Conservation (phyloP, 2,329 filamentous ascomycete species). For the Neonectria hederae region DNA sequence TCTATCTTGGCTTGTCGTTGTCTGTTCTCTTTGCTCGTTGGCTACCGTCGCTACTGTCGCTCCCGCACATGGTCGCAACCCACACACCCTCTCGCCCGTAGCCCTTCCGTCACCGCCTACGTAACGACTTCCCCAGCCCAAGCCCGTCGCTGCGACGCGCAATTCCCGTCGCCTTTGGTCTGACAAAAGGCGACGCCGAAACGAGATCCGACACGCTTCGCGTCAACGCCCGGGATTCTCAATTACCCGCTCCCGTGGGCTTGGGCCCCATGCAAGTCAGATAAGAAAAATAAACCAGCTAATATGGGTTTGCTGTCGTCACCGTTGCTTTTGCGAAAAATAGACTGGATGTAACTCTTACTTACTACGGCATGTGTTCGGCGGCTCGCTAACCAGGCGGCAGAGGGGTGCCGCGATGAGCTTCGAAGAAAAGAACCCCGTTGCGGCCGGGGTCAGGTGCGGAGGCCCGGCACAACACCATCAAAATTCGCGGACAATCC, state of each 20-base stretch:
- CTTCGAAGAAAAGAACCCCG: neutral
- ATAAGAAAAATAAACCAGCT: neutral
- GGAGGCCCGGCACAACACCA: slow-evolving; percentile 8
- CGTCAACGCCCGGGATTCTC: neutral
- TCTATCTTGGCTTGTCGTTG: neutral
- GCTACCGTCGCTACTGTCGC: neutral
- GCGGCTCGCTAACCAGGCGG: neutral
- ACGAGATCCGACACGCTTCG: neutral
- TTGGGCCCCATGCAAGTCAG: slow-evolving; percentile 23
- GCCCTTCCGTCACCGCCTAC: neutral
- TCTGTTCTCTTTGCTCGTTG: neutral
- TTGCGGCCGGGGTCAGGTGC: slow-evolving; percentile 5
- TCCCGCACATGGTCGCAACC: neutral
- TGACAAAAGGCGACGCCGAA: neutral
- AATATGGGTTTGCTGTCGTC: too few species aligned
- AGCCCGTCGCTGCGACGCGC: neutral
- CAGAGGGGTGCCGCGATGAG: neutral
- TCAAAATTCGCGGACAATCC: slow-evolving; percentile 26
- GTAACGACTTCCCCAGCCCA: neutral
- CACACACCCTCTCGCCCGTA: slow-evolving; percentile 8
- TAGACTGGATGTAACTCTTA: neutral
- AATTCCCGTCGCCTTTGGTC: neutral
- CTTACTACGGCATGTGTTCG: too few species aligned
- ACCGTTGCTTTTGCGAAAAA: neutral
- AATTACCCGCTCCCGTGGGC: slow-evolving; percentile 17